phyloP scores from a whole-genome alignment of 805 yeast genomes.

The Ogataea ramenticola region DNA sequence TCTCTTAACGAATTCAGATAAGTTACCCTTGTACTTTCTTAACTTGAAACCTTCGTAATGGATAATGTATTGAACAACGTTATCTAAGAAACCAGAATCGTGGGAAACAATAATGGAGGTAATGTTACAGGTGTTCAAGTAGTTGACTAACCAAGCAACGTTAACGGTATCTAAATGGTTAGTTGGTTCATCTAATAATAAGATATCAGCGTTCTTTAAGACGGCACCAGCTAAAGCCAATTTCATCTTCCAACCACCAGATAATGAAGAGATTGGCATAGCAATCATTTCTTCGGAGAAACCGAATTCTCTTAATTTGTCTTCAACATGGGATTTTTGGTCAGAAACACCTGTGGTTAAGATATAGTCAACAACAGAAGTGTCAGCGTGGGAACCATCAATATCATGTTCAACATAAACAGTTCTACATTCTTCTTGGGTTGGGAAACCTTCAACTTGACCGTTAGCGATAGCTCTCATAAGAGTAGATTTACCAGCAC shows the following conservation, averaged over 20 bases:
- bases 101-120: conserved; percentile 98
- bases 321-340: conserved; percentile 60
- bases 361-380: conserved; percentile 90
- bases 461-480: conserved; percentile 98
- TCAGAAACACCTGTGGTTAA: conserved; percentile 75
- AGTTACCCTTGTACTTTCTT: conserved; percentile 99
- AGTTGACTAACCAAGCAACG: conserved; percentile 99
- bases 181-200: conserved; percentile 98
- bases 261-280: conserved; percentile 92
- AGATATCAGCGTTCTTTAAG: conserved; percentile 94
- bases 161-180: conserved; percentile 99
- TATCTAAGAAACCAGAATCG: conserved; percentile 99
- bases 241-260: conserved; percentile 99
- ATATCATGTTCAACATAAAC: conserved; percentile 99
- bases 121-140: conserved; percentile 97
- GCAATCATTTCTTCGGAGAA: conserved; percentile 90
- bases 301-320: conserved; percentile 80
- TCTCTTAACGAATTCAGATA: conserved; percentile 96
- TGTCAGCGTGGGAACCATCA: conserved; percentile 96
- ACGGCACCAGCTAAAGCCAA: conserved; percentile 99
- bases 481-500: conserved; percentile 97
- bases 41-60: conserved; percentile 99
- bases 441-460: conserved; percentile 99
- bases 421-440: conserved; percentile 98
- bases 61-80: conserved; percentile 95